Conservation (phyloP, 139 green algal species). For the Desmodesmus armatus region DNA sequence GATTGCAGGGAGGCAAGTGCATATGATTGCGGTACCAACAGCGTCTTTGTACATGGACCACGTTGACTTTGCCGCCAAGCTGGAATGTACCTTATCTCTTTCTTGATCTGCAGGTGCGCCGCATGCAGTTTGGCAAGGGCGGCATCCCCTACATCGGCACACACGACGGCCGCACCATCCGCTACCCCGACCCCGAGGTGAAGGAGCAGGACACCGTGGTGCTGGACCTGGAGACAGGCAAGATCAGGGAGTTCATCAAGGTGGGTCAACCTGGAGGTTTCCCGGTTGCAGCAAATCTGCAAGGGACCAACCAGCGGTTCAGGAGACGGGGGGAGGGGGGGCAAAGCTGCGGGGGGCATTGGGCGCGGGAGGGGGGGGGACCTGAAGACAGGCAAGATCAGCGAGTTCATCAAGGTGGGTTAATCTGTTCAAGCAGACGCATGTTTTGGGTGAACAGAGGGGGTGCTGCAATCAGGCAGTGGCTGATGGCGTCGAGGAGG, state of each 20-base stretch:
- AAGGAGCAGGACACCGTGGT: conserved; percentile 97
- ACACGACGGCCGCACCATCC: conserved; percentile 98
- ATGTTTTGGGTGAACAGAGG: not conserved
- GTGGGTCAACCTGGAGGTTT: not conserved
- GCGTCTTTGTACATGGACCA: too few species aligned
- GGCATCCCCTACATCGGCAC: conserved; percentile 94
- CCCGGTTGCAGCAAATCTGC: not conserved
- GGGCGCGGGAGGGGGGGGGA: too few species aligned
- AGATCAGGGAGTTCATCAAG: conserved; percentile 95
- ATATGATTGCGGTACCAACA: too few species aligned
- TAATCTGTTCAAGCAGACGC: not conserved
- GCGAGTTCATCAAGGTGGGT: conserved; percentile 86
- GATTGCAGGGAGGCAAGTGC: too few species aligned
- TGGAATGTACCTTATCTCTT: too few species aligned
- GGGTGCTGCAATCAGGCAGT: too few species aligned
- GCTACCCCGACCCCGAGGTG: conserved; percentile 96
- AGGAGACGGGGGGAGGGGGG: not conserved
- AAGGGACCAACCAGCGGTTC: not conserved
- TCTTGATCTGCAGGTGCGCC: conserved; percentile 8
- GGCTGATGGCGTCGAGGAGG: too few species aligned
- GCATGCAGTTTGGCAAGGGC: conserved; percentile 89
- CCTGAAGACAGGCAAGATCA: conserved; percentile 95
- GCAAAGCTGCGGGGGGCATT: too few species aligned
- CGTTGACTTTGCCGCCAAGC: too few species aligned
- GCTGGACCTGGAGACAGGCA: conserved; percentile 96